phyloP scores from a whole-genome alignment of 495 filamentous ascomycete genomes.

The Neohortaea acidophila region DNA sequence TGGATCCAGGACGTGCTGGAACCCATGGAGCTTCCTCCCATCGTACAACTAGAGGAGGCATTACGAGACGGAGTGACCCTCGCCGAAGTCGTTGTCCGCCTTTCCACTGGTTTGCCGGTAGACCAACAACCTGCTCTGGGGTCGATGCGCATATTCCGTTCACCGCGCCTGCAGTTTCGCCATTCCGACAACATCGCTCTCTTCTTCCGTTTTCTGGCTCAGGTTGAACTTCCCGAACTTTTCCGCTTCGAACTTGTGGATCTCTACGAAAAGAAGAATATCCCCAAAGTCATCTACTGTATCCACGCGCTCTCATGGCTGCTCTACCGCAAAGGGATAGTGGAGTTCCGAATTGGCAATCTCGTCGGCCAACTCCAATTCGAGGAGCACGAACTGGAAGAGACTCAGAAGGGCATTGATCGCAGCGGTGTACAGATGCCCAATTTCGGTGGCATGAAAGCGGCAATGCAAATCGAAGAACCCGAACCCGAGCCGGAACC shows the following conservation, averaged over 20 bases:
- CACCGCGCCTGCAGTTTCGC: constrained; percentile 73
- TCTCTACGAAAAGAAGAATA: constrained; percentile 98
- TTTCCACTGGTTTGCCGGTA: constrained; percentile 56
- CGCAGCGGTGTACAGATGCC: constrained; percentile 91
- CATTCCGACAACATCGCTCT: constrained; percentile 94
- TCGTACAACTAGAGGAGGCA: constrained; percentile 91
- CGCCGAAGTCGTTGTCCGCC: constrained; percentile 86
- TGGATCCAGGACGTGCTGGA: constrained; percentile 96
- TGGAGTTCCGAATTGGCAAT: constrained; percentile 95
- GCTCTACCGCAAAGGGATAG: constrained; percentile 81
- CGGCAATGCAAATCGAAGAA: constrained; percentile 78
- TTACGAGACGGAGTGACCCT: constrained; percentile 86
- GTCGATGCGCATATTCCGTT: constrained; percentile 56
- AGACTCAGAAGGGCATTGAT: constrained; percentile 90
- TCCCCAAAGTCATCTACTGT: constrained; percentile 97
- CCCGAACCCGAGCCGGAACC: constrained; percentile 70
- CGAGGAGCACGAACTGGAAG: constrained; percentile 92
- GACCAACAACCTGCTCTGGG: constrained; percentile 16
- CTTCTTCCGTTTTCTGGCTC: constrained; percentile 85
- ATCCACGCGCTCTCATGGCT: constrained; percentile 95
- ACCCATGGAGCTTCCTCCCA: constrained; percentile 65
- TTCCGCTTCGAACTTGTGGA: constrained; percentile 97
- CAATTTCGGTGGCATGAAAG: constrained; percentile 92
- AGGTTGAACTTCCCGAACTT: constrained; percentile 91
- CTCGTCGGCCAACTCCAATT: constrained; percentile 94